phyloP scores from a whole-genome alignment of 108 stramenopile genomes.

The Stephanodiscus minutulus region DNA sequence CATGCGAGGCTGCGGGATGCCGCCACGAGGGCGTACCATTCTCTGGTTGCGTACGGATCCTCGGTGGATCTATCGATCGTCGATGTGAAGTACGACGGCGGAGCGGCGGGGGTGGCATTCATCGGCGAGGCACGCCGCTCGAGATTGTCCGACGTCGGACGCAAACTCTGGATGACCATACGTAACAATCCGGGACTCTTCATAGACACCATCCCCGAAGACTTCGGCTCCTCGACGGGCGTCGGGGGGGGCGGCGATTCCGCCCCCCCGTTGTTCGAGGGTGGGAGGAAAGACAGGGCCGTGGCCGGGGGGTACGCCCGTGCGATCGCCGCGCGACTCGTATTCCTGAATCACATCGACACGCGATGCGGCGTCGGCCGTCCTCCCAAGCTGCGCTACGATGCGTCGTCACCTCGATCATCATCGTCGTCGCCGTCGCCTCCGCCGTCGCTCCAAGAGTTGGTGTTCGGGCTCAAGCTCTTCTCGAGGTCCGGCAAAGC shows the following conservation, averaged over 20 bases:
- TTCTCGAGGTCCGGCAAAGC: slow-evolving; percentile 42
- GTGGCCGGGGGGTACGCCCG: slow-evolving; percentile 44
- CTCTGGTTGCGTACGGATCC: slow-evolving; percentile 34
- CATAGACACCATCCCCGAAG: slow-evolving; percentile 21
- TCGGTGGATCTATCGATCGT: slow-evolving; percentile 25
- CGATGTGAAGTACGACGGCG: neutral
- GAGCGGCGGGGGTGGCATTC: too few species aligned
- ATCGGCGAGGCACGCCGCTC: slow-evolving; percentile 21
- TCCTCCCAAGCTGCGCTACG: slow-evolving; percentile 24
- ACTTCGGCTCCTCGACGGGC: too few species aligned
- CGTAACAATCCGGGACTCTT: slow-evolving; percentile 43
- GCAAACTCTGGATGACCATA: slow-evolving; percentile 49
- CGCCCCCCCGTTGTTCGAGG: slow-evolving; percentile 36
- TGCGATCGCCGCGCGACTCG: slow-evolving; percentile 39
- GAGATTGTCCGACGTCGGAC: slow-evolving; percentile 20
- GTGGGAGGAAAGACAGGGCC: slow-evolving; percentile 25
- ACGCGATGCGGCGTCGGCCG: slow-evolving; percentile 30
- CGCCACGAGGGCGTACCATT: slow-evolving; percentile 22
- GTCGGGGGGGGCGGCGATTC: neutral
- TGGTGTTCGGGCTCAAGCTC: slow-evolving; percentile 45
- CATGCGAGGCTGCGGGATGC: slow-evolving; percentile 29
- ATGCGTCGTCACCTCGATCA: too few species aligned
- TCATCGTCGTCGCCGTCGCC: too few species aligned
- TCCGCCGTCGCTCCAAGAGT: slow-evolving; percentile 29
- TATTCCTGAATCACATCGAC: slow-evolving; percentile 47